phyloP scores from a whole-genome alignment of 768 basidiomycete genomes.

The Kwoniella europaea region DNA sequence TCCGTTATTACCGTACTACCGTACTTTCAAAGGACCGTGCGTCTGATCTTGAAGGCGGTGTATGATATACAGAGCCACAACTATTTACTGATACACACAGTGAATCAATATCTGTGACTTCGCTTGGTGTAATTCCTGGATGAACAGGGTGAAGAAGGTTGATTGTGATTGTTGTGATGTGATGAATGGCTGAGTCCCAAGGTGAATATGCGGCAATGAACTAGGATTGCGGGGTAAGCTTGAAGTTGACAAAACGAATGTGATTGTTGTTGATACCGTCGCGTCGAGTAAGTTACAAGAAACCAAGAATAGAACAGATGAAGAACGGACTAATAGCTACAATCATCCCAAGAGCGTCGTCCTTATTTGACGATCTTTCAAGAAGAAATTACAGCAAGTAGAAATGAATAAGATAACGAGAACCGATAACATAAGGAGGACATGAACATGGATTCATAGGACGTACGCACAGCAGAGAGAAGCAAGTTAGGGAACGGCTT shows the following conservation, averaged over 20 bases:
- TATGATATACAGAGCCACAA: neutral
- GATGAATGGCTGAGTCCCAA: neutral
- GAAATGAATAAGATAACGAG: neutral
- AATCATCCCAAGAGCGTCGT: neutral
- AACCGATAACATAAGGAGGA: neutral
- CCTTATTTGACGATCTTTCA: neutral
- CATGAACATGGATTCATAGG: neutral
- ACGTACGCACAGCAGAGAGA: neutral
- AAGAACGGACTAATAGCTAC: neutral
- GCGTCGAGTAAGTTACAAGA: neutral
- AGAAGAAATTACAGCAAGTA: neutral
- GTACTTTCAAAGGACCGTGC: conserved; percentile 3
- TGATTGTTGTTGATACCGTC: neutral
- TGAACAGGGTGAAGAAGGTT: neutral
- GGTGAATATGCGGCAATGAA: neutral
- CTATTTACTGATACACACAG: neutral
- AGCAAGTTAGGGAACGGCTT: conserved; percentile 2
- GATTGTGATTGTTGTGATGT: neutral
- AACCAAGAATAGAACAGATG: neutral
- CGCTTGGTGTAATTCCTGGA: neutral
- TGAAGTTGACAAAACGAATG: neutral
- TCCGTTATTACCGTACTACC: neutral
- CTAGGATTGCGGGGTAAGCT: neutral
- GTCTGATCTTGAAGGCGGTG: neutral
- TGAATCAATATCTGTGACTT: too few species aligned